Evolutionary conservation across 2,329 filamentous ascomycete species (phyloP).

Genomic region (Fusarium pseudocircinatum): DNA sequence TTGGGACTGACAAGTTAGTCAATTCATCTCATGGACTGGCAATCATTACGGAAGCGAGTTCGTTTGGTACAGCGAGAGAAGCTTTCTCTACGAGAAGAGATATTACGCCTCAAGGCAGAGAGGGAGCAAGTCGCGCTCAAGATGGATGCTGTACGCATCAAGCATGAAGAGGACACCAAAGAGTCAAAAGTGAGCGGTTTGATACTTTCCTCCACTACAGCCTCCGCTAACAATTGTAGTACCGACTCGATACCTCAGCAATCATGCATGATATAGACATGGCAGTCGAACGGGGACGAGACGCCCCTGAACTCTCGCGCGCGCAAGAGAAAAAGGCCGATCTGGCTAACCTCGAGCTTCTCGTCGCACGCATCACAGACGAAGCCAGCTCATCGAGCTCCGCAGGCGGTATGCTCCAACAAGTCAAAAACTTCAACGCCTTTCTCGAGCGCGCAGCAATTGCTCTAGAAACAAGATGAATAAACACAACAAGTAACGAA

Average conservation of each 20-base stretch:
- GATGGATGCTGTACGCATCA: constrained; percentile 70
- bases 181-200: constrained; percentile 56
- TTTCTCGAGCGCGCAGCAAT: constrained; percentile 70
- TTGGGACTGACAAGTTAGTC: constrained; percentile 52
- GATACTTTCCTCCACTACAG: too few relatives aligned
- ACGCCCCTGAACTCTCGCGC: constrained; percentile 57
- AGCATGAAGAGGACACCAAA: constrained; percentile 65
- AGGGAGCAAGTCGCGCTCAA: constrained; percentile 69
- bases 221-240: constrained; percentile 16
- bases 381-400: constrained; percentile 61
- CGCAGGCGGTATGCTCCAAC: constrained; percentile 63
- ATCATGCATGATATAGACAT: constrained; percentile 71
- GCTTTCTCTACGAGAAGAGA: constrained; percentile 65
- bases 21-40: constrained; percentile 67
- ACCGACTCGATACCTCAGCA: constrained; percentile 64
- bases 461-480: constrained; percentile 61
- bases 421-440: constrained; percentile 69
- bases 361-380: constrained; percentile 63
- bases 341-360: constrained; percentile 65
- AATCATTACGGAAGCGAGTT: constrained; percentile 66
- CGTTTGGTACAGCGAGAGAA: constrained; percentile 67
- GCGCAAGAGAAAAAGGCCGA: constrained; percentile 60
- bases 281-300: constrained; percentile 61
- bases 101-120: constrained; percentile 67
- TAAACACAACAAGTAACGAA: neutral